phyloP scores from a whole-genome alignment of 306 rosid species.

The Inga leiocalycina region DNA sequence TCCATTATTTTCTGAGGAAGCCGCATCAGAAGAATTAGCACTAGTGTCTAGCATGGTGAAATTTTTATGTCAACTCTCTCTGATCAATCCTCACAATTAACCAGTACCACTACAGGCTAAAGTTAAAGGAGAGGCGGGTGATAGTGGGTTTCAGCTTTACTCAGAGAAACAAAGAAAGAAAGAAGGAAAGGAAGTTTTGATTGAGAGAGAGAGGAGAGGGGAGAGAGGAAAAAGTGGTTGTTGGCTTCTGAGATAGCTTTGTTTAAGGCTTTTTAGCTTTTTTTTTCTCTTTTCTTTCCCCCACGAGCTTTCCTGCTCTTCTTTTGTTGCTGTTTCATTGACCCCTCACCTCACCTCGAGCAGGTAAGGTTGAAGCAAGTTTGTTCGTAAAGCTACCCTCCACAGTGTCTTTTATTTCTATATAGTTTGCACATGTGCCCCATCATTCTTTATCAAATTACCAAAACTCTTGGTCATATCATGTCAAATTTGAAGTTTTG shows the following conservation, averaged over 20 bases:
- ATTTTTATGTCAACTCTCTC: slow-evolving; percentile 14
- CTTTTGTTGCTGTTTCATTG: slow-evolving; percentile 48
- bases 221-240: slow-evolving; percentile 46
- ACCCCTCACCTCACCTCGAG: slow-evolving; percentile 64
- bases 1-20: slow-evolving; percentile 35
- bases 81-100: not conserved
- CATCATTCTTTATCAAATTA: not conserved
- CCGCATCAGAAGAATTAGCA: slow-evolving; percentile 15
- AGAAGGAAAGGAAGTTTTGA: slow-evolving; percentile 16
- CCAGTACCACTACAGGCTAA: slow-evolving; percentile 17
- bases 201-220: slow-evolving; percentile 19
- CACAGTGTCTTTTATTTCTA: not conserved
- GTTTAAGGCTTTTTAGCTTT: slow-evolving; percentile 44
- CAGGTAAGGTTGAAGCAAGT: slow-evolving; percentile 42
- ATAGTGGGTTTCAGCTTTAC: slow-evolving; percentile 73
- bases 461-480: not conserved
- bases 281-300: not conserved
- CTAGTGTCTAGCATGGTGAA: slow-evolving; percentile 61
- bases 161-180: slow-evolving; percentile 33
- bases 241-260: slow-evolving; percentile 58
- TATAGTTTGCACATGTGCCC: not conserved
- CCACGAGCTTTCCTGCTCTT: slow-evolving; percentile 34
- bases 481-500: not conserved
- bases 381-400: slow-evolving; percentile 56
- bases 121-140: slow-evolving; percentile 44